Evolutionary conservation across 345 rosid genomes (phyloP).

Genomic region (Durio zibethinus): DNA sequence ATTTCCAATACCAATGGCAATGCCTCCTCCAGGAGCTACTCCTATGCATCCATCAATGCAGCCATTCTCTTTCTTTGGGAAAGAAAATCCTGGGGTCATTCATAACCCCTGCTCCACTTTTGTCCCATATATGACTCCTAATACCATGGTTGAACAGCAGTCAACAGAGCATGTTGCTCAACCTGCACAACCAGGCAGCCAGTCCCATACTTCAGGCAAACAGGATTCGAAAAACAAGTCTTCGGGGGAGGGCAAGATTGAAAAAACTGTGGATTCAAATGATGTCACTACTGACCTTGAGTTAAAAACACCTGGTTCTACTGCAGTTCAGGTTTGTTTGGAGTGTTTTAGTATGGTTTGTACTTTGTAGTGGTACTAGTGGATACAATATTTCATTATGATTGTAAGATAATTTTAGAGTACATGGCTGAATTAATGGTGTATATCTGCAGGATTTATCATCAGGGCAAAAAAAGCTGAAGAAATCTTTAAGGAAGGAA

Average conservation of each 20-base stretch:
- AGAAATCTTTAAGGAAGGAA: slow-evolving; percentile 43
- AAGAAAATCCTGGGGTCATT: no score
- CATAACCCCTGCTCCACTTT: no score
- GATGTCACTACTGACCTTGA: slow-evolving; percentile 77
- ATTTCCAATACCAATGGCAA: slow-evolving; percentile 63
- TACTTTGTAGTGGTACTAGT: neutral
- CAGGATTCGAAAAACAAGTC: slow-evolving; percentile 50
- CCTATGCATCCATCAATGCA: slow-evolving; percentile 81
- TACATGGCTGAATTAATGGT: neutral
- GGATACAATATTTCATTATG: neutral
- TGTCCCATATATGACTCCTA: no score
- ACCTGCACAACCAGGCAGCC: slow-evolving; percentile 34
- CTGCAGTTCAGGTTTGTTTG: slow-evolving; percentile 56
- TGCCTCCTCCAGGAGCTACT: slow-evolving; percentile 65
- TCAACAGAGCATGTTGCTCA: slow-evolving; percentile 45
- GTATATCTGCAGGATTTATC: slow-evolving; percentile 47
- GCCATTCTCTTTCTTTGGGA: slow-evolving; percentile 68
- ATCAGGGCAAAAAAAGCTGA: slow-evolving; percentile 45
- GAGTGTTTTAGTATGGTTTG: neutral
- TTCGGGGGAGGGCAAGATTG: slow-evolving; percentile 54
- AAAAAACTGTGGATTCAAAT: slow-evolving; percentile 53
- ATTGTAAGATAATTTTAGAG: neutral
- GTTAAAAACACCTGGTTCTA: slow-evolving; percentile 84
- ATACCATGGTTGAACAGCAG: no score
- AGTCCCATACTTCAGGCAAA: slow-evolving; percentile 37